Evolutionary conservation across 768 basidiomycete species (phyloP), one percentile per base, ranked within the genome.

Genomic region (Dendrothele bispora): DNA sequence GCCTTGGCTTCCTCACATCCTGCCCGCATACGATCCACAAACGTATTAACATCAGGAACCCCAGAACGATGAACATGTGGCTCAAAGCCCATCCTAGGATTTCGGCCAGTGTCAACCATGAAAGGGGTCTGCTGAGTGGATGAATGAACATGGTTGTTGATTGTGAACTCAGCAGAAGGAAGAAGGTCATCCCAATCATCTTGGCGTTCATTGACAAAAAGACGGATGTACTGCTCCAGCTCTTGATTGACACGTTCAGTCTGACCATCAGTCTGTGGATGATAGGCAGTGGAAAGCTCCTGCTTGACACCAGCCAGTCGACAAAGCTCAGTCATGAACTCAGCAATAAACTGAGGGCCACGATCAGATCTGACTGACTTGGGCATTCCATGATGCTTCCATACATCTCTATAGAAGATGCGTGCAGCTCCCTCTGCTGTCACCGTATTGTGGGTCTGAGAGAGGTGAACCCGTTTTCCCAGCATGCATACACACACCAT

Each of bases 201-300:
- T n/a, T n/a, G n/a, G n/a, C n/a, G n/a, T n/a, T n/a, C n/a, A n/a
- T n/a, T n/a, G n/a, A n/a, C n/a, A n/a, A n/a, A n/a, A n/a, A n/a
- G n/a, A n/a, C n/a, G n/a, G n/a, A n/a, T n/a, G n/a, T n/a, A n/a
- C n/a, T n/a, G n/a, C n/a, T n/a, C n/a, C n/a, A n/a, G n/a, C n/a
- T n/a, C n/a, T n/a, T n/a, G n/a, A n/a, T n/a, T n/a, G n/a, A n/a
- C n/a, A n/a, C n/a, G n/a, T n/a, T n/a, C n/a, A n/a, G n/a, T n/a
- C n/a, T n/a, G n/a, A n/a, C n/a, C n/a, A n/a, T n/a, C n/a, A n/a
- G n/a, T n/a, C n/a, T n/a, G n/a, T n/a, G n/a, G n/a, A n/a, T n/a
- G n/a, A n/a, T n/a, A n/a, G n/a, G 70, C 70, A 0, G 72, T 73
- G 17, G 59, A 60, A 1, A 65, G 51, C 27, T 62, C 64, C 2